Conservation (phyloP, 805 yeast genomes). For the Candida easanensis region DNA sequence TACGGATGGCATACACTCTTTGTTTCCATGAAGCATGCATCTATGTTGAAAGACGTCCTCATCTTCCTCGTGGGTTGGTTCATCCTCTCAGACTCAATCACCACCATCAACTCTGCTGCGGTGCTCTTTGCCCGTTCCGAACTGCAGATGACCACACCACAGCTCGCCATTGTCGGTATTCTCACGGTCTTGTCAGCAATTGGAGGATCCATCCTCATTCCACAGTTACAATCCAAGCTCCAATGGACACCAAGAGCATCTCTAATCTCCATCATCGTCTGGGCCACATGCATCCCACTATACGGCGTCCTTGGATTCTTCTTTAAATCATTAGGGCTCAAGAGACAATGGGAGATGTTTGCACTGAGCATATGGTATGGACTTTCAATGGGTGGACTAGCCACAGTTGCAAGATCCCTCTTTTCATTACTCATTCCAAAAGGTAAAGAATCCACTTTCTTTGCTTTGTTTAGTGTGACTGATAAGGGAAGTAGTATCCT, state of each 20-base stretch:
- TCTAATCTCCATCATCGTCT: conserved; percentile 49
- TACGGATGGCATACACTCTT: conserved; percentile 64
- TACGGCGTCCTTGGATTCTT: conserved; percentile 71
- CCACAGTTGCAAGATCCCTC: conserved; percentile 66
- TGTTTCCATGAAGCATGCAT: conserved; percentile 56
- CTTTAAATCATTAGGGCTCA: conserved; percentile 52
- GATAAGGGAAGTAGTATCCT: conserved; percentile 77
- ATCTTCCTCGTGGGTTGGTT: conserved; percentile 73
- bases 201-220: conserved; percentile 58
- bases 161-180: conserved; percentile 62
- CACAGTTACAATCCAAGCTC: conserved; percentile 38
- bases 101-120: conserved; percentile 79
- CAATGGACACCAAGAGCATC: conserved; percentile 44
- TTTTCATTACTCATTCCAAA: conserved; percentile 68
- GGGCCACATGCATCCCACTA: conserved; percentile 67
- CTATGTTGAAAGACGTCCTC: conserved; percentile 60
- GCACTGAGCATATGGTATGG: conserved; percentile 74
- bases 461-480: conserved; percentile 72
- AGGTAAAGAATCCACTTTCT: conserved; percentile 74
- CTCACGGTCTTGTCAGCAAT: conserved; percentile 67
- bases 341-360: conserved; percentile 66
- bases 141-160: conserved; percentile 63
- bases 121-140: conserved; percentile 72
- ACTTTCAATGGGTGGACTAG: conserved; percentile 66
- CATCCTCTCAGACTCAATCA: conserved; percentile 67